Percentiles rank a stretch among this genome's conserved stretches.
Evolutionary conservation across 2,329 filamentous ascomycete genomes (phyloP).

Genomic region (Botrytis sinoallii): DNA sequence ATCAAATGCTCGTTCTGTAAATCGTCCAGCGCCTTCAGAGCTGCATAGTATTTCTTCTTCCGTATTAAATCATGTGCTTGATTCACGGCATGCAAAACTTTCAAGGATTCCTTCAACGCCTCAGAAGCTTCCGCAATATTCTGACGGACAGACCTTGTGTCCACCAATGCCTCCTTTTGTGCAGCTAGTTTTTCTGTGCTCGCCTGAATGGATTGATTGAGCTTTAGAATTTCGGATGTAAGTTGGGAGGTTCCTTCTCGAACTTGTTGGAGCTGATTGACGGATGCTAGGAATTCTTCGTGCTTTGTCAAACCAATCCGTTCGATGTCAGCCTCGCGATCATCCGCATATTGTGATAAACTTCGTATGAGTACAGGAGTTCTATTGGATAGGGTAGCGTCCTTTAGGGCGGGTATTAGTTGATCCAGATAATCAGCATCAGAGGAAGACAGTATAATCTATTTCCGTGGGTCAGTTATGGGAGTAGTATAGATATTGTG

Average conservation of each 20-base stretch:
- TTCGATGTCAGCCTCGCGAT: constrained; percentile 89
- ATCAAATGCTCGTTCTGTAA: constrained; percentile 91
- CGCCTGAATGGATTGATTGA: constrained; percentile 92
- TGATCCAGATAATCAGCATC: constrained; percentile 95
- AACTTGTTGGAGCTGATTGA: constrained; percentile 89
- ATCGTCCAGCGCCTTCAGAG: constrained; percentile 89
- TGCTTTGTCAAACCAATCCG: constrained; percentile 92
- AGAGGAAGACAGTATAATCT: constrained; percentile 91
- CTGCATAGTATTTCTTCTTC: constrained; percentile 94
- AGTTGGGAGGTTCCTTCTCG: constrained; percentile 85
- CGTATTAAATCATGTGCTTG: constrained; percentile 87
- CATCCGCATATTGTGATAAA: constrained; percentile 76
- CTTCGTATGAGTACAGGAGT: constrained; percentile 72
- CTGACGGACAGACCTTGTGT: constrained; percentile 85
- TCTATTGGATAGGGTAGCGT: constrained; percentile 74
- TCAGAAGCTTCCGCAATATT: constrained; percentile 93
- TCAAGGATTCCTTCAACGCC: constrained; percentile 84
- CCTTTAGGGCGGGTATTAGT: constrained; percentile 88
- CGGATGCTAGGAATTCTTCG: constrained; percentile 90
- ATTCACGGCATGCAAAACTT: constrained; percentile 89
- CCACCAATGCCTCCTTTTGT: constrained; percentile 91
- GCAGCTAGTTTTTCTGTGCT: constrained; percentile 92
- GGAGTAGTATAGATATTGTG: not conserved
- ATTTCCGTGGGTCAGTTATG: not conserved
- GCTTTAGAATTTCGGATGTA: constrained; percentile 83